Base-by-base conservation (phyloP, 1,139 yeast species). In the Meyerozyma carpophila region DNA sequence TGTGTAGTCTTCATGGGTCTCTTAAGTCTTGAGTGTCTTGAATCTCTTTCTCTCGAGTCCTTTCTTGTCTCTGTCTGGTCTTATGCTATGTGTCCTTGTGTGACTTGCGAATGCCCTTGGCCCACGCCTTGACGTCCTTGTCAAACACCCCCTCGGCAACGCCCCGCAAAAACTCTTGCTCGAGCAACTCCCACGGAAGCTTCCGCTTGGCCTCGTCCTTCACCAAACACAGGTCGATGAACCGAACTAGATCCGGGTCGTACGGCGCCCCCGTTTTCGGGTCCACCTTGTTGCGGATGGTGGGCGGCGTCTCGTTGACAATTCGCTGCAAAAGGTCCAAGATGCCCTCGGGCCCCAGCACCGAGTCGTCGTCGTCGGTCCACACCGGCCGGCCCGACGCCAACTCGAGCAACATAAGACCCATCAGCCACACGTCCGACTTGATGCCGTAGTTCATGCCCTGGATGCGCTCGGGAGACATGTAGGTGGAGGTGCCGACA, bases 391-490 rank as follows among this genome's bases (percentile, higher is more conserved):
- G 73, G 0, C 98, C 98, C 9, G 87, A 79, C 1, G 96, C 93
- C 44, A 93, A 70, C 61, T 93, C 98, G 41, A 89, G 80, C 41
- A 93, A 71, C 82, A 91, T 86, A 39, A 93, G 70, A 1, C 98
- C 98, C 56, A 91, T 70, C 1, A 97, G 89, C 98, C 98, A 93
- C 11, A 93, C 93, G 61, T 93, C 98, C 29, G 96, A 91, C 55
- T 91, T 90, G 21, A 91, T 86, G 7, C 96, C 86, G 63, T 93
- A 93, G 13, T 84, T 84, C 41, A 89, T 88, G 10, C 98, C 98
- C 64, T 89, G 96, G 45, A 93, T 93, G 50, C 98, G 77, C 58
- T 93, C 98, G 0, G 98, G 98, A 1, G 96, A 89, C 98, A 93
- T 93, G 59, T 93, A 93, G 1, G 95, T 89, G 1, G 96, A 89